These are phyloP conservation scores for Amanita rubescens DNA, from an alignment of 768 basidiomycete genomes.

Conservation along the genomic window DNA sequence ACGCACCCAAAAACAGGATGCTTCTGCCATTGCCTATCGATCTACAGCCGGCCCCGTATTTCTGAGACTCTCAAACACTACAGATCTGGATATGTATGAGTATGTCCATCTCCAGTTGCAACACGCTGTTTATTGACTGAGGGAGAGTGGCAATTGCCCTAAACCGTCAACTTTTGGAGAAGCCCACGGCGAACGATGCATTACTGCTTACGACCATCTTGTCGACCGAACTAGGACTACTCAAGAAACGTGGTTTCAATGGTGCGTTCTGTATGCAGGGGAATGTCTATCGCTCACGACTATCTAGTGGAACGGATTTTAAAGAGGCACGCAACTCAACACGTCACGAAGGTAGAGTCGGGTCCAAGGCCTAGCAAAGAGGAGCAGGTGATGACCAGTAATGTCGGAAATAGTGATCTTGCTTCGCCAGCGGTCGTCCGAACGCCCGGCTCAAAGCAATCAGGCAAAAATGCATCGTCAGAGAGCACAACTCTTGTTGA, in stretches of 20 bases:
- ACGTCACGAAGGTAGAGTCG: background rate
- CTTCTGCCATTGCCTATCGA: slow-evolving; percentile 64
- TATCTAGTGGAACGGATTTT: slow-evolving; percentile 81
- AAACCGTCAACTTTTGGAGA: slow-evolving; percentile 71
- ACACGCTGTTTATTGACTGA: background rate
- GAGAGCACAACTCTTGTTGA: background rate
- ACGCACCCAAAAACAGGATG: slow-evolving; percentile 50
- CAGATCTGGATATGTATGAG: slow-evolving; percentile 89
- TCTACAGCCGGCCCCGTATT: slow-evolving; percentile 52
- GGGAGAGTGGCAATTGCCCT: slow-evolving; percentile 77
- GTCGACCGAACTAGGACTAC: slow-evolving; percentile 77
- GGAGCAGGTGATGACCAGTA: background rate
- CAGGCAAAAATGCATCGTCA: background rate
- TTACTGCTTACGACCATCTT: slow-evolving; percentile 91
- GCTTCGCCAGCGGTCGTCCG: background rate
- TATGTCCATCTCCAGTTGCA: slow-evolving; percentile 32
- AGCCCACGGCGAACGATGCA: slow-evolving; percentile 78
- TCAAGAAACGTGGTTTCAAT: slow-evolving; percentile 82
- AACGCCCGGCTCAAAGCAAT: background rate
- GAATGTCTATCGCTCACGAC: slow-evolving; percentile 11
- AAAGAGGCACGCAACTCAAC: slow-evolving; percentile 68
- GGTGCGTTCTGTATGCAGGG: slow-evolving; percentile 30
- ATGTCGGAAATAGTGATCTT: background rate
- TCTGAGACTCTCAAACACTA: slow-evolving; percentile 69
- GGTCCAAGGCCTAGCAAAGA: background rate